Evolutionary conservation across 1,139 yeast species (phyloP).

Genomic region (Citeromyces siamensis): DNA sequence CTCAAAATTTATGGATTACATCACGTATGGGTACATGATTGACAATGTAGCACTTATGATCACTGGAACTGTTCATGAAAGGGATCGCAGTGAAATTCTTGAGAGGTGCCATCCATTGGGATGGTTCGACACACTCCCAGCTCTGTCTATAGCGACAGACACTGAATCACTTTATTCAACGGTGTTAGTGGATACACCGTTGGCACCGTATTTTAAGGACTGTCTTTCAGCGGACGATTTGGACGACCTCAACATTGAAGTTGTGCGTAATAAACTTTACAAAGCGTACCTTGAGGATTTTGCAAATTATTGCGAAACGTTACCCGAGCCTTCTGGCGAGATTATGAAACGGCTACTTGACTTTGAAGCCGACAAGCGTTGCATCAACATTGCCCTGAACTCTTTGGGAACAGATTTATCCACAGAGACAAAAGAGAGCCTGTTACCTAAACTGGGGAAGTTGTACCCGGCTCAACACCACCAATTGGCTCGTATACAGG

Average conservation of each 20-base stretch:
- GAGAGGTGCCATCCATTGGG: constrained; percentile 94
- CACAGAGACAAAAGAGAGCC: constrained; percentile 51
- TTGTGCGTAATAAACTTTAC: constrained; percentile 83
- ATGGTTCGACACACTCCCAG: constrained; percentile 96
- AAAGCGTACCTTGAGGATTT: constrained; percentile 91
- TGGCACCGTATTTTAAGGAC: constrained; percentile 91
- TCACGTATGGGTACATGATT: constrained; percentile 95
- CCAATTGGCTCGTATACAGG: constrained; percentile 67
- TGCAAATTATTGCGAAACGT: constrained; percentile 47
- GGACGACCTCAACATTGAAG: constrained; percentile 92
- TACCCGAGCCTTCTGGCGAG: constrained; percentile 69
- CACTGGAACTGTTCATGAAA: constrained; percentile 92
- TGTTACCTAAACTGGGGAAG: constrained; percentile 74
- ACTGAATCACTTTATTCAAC: constrained; percentile 85
- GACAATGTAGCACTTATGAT: constrained; percentile 94
- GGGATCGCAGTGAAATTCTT: constrained; percentile 80
- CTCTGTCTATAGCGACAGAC: constrained; percentile 89
- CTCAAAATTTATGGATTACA: constrained; percentile 76
- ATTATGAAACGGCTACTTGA: constrained; percentile 66
- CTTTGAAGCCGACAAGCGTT: constrained; percentile 93
- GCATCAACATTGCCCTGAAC: constrained; percentile 83
- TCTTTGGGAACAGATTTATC: constrained; percentile 75
- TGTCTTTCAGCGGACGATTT: constrained; percentile 89
- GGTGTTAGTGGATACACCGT: constrained; percentile 93
- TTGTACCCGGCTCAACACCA: constrained; percentile 67